Base-by-base conservation (phyloP, 2,329 filamentous ascomycete species). In the Chaetomium sp. region DNA sequence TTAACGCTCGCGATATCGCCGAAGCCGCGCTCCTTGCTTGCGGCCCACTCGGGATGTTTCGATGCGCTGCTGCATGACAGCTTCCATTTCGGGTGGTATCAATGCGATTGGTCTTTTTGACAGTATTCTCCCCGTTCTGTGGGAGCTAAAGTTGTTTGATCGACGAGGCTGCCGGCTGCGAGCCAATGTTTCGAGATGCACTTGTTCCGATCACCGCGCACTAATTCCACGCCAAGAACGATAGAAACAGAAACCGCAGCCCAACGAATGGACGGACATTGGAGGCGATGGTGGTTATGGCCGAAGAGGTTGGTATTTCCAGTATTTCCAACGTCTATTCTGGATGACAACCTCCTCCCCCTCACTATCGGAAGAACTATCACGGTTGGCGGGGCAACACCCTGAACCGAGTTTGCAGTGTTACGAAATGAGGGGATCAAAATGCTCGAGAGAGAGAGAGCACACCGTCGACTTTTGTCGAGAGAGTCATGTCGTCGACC, bases 41-140 rank as follows among this genome's bases (percentile, higher is more conserved):
- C 12, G 27, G n/a, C 25, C 54, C 42, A 5, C 25, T 56, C 38
- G 27, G 51, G 25, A 13, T 57, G 16, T 29, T 58, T 25, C n/a
- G n/a, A 29, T n/a, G 38, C 31, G 23, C 7, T 23, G 19, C 21
- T 47, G 9, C 45, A n/a, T 23, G n/a, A 23, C 10, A 47, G n/a
- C 29, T 25, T 5, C 33, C 16, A 25, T 21, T 33, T 4, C 23
- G 45, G 29, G 16, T 6, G n/a, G 2, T n/a, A 9, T 33, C 49
- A 45, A 66, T 68, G 61, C 58, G 61, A 64, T 62, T 62, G 64
- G 57, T 2, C 33, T 12, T 25, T 31, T 29, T n/a, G 19, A 42
- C 9, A 55, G 19, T 13, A 5, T 55, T 21, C n/a, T 29, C 13
- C 16, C 42, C 29, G 31, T 47, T 27, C 57, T 35, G 27, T 23